These are phyloP conservation scores for Ophiostoma fasciatum DNA, from an alignment of 2,329 filamentous ascomycete genomes.

Conservation along the genomic window DNA sequence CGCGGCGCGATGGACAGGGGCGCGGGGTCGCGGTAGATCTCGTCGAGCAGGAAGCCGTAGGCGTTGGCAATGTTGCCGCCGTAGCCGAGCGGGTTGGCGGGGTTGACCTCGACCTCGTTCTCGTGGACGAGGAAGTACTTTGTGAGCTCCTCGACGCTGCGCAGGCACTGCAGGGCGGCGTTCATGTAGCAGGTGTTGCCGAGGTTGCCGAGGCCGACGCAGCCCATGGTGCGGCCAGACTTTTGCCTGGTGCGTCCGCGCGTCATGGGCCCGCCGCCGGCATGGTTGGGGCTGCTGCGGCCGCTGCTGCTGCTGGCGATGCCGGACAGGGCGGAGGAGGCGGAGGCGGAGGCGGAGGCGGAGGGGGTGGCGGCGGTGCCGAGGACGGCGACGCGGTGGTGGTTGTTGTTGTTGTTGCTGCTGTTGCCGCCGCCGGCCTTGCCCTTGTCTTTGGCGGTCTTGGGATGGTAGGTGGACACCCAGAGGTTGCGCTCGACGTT, in stretches of 20 bases:
- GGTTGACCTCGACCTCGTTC: slow-evolving; percentile 70
- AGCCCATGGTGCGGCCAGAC: slow-evolving; percentile 56
- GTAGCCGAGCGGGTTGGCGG: slow-evolving; percentile 71
- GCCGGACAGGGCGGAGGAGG: slow-evolving; percentile 5
- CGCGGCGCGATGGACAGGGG: slow-evolving; percentile 59
- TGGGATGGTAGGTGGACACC: slow-evolving; percentile 34
- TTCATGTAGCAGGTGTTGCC: slow-evolving; percentile 99
- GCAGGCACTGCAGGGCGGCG: slow-evolving; percentile 85
- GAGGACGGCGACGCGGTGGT: slow-evolving; percentile 61
- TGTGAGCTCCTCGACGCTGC: slow-evolving; percentile 84
- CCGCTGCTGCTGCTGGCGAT: slow-evolving; percentile 38
- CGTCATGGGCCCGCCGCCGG: slow-evolving; percentile 44
- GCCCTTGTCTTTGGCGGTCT: slow-evolving; percentile 15
- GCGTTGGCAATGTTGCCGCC: slow-evolving; percentile 74
- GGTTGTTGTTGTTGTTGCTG: slow-evolving; percentile 34
- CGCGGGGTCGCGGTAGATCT: slow-evolving; percentile 59
- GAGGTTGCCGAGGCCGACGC: slow-evolving; percentile 73
- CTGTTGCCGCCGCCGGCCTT: slow-evolving; percentile 18
- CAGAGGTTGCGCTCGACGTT: slow-evolving; percentile 43
- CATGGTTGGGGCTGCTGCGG: slow-evolving; percentile 51
- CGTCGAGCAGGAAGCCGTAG: slow-evolving; percentile 61
- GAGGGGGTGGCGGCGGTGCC: slow-evolving; percentile 4
- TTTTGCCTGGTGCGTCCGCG: slow-evolving; percentile 57
- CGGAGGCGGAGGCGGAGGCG: slow-evolving; percentile 18
- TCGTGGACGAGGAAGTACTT: slow-evolving; percentile 72